phyloP scores from a whole-genome alignment of 345 rosid genomes.

The Pistacia vera region DNA sequence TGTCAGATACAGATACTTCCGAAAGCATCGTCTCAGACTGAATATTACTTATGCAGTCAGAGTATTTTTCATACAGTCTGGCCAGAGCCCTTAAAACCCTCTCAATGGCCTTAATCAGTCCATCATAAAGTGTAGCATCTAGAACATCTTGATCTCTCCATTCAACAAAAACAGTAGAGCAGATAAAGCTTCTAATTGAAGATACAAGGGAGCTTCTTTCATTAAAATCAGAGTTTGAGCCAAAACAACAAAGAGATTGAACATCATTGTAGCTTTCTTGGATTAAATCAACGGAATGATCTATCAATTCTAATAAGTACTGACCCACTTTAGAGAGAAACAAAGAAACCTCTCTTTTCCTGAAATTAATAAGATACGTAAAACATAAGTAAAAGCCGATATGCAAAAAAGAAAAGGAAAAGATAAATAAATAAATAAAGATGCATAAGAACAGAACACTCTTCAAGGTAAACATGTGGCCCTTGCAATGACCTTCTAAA shows the following conservation, averaged over 20 bases:
- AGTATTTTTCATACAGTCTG: slow-evolving; percentile 52
- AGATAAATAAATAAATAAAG: background rate
- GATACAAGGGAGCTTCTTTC: slow-evolving; percentile 44
- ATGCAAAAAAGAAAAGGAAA: background rate
- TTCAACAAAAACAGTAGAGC: slow-evolving; percentile 53
- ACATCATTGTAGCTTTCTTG: slow-evolving; percentile 39
- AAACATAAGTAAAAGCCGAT: slow-evolving; percentile 14
- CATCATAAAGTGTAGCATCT: slow-evolving; percentile 39
- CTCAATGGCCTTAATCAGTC: slow-evolving; percentile 55
- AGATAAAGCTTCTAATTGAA: slow-evolving; percentile 65
- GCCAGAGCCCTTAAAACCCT: slow-evolving; percentile 61
- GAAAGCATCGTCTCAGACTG: slow-evolving; percentile 35
- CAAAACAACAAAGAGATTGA: slow-evolving; percentile 55
- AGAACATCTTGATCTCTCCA: slow-evolving; percentile 37
- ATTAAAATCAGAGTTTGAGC: slow-evolving; percentile 40
- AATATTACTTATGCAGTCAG: slow-evolving; percentile 40
- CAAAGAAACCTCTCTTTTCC: slow-evolving; percentile 52
- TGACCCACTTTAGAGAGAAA: slow-evolving; percentile 60
- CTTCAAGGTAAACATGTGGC: no score
- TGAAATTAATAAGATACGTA: slow-evolving; percentile 32
- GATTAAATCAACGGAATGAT: slow-evolving; percentile 49
- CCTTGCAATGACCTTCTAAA: background rate
- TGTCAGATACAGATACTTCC: slow-evolving; percentile 40
- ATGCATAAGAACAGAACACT: background rate
- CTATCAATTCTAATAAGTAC: slow-evolving; percentile 59